Evolutionary conservation across 805 yeast genomes (phyloP).

Genomic region (Vanderwaltozyma polyspora): DNA sequence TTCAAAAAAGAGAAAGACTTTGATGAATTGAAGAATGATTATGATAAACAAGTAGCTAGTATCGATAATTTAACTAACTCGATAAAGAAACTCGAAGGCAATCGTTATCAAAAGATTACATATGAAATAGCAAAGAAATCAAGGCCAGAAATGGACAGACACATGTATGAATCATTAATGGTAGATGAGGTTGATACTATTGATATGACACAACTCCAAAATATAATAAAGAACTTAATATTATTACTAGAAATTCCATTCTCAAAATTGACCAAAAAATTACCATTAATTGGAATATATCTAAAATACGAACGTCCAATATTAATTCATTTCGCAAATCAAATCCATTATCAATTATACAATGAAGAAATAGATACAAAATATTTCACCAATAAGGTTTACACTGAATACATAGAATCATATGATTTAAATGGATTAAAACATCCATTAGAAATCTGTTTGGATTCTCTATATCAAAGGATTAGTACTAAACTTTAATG

Average conservation of each 20-base stretch:
- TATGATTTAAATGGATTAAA: conserved; percentile 13
- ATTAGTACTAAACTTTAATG: conserved; percentile 4
- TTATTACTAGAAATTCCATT: conserved; percentile 26
- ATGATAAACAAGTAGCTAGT: not conserved
- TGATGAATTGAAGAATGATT: not conserved
- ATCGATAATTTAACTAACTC: not conserved
- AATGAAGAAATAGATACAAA: conserved; percentile 20
- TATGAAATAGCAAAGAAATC: conserved; percentile 6
- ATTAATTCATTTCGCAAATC: conserved; percentile 25
- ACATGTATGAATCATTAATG: conserved; percentile 9
- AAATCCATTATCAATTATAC: conserved; percentile 24
- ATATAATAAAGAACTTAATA: conserved; percentile 27
- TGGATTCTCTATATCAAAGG: conserved; percentile 21
- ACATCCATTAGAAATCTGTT: conserved; percentile 21
- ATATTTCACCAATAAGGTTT: conserved; percentile 14
- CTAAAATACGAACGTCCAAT: conserved; percentile 20
- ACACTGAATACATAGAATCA: conserved; percentile 11
- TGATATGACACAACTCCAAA: conserved; percentile 23
- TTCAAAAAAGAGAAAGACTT: conserved; percentile 1
- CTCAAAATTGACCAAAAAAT: conserved; percentile 17
- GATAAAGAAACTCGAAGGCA: conserved; percentile 12
- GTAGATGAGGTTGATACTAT: conserved; percentile 21
- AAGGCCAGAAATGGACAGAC: conserved; percentile 19
- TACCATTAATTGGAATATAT: conserved; percentile 19
- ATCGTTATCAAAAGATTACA: conserved; percentile 14